Base-by-base conservation (phyloP, 305 asterid genomes). In the Fraxinus velutina region DNA sequence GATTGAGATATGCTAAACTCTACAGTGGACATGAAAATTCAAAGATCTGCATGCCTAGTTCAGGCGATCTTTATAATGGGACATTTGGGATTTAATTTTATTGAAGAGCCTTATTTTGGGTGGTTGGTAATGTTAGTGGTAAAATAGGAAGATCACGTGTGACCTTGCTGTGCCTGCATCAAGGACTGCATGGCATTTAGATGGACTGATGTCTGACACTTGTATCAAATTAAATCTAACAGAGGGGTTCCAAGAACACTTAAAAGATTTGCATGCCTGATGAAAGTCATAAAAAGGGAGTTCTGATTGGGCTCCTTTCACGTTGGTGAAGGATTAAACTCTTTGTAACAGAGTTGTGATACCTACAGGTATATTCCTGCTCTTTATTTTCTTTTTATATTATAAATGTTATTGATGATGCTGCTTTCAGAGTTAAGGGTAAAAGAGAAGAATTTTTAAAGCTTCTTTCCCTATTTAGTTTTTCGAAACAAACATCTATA, bases 21-120 rank as follows among this genome's bases (percentile, higher is more conserved):
- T 91, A 90, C 79, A 75, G 83, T 78, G 91, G 97, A 74, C 90
- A 90, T 86, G 99, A 92, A 81, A 94, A 95, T 77, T 79, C 95
- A 52, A 90, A 91, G 85, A 85, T 89, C 47, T 86, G 86, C 50
- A 83, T 86, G 91, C 93, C 97, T 37, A 84, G 86, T 88, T 93
- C 97, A 66, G 96, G 94, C 78, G 87, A 84, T 83, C 76, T 92
- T 71, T 94, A 87, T 80, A 91, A 91, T 68, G 90, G 95, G 73
- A 84, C 91, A 22, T 94, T 88, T 72, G 95, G 98, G 86, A 90
- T 94, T 81, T 94, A 87, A 87, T 81, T 83, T 27, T 66, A 24
- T 27, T 44, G 39, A 52, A 78, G 78, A 12, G 55, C 64, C 66
- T 57, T 70, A n/a, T 80, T 82, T 75, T 79, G 75, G 76, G 71